Evolutionary conservation across 2,329 filamentous ascomycete genomes (phyloP), one percentile per base, ranked within the genome.

Genomic region (Ascosphaera apis): DNA sequence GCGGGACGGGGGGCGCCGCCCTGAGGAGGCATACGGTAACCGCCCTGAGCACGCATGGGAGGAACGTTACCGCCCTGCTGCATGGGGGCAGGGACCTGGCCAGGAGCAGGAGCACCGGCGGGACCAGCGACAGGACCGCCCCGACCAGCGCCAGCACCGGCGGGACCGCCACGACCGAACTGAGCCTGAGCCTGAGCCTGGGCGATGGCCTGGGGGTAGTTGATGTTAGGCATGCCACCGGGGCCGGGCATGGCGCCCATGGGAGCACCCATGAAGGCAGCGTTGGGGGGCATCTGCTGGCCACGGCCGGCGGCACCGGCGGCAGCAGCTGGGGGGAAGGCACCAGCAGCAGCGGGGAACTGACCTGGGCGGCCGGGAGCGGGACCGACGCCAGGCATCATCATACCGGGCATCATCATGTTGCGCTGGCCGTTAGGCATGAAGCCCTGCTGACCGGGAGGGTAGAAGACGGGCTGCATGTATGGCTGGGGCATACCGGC

Each of bases 401-500:
- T 64, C 46, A 69, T 67, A 43, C 67, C 68, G n/a, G n/a, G n/a
- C n/a, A n/a, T n/a, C n/a, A n/a, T n/a, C n/a, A n/a, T n/a, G n/a
- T n/a, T n/a, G 52, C 68, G 68, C 50, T 64, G 65, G 42, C 54
- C 62, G 31, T 60, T 60, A 43, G 67, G 61, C 48, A 70, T 63
- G 56, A 70, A 66, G 44, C 59, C 60, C 50, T 63, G 62, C 48
- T 62, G 60, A 36, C 79, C 79, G 44, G 81, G 78, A 42, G 76
- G 77, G 56, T 91, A 91, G 69, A 88, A 95, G 63, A 95, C 83
- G 39, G 81, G 74, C 55, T 81, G 80, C 69, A 91, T 86, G 67
- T 78, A 76, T 47, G 65, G 63, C 45, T 67, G 78, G 47, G 80
- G 77, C 69, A 92, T 82, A 50, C 81, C 83, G 37, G 79, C 82